Base-by-base conservation (phyloP, 257 asterid species). In the Solanum rostratum region DNA sequence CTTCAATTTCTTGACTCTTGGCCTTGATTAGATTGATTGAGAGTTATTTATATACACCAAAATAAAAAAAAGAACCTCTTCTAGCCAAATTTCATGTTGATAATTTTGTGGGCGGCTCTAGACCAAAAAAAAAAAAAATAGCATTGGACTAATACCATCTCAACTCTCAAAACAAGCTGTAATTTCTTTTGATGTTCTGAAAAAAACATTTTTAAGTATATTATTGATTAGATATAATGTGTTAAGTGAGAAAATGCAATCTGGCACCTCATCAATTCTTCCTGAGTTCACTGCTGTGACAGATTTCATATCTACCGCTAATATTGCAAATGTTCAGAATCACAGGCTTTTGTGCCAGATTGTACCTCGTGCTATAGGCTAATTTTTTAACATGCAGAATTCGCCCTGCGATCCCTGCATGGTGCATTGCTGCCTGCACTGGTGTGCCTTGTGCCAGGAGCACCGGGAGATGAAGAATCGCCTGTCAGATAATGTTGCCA, bases 361-460 rank as follows among this genome's bases (percentile, higher is more conserved):
- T 5, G 79, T 22, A 39, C 79, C 65, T 13, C 37, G 22, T 20
- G 4, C 46, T 78, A 30, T 74, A 65, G 82, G 46, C 63, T 14
- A 60, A 41, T 82, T 52, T 18, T 8, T 29, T 68, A 20, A 24
- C 54, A 20, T 90, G 90, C 94, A 96, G 99, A 95, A 96, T 89
- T 92, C 99, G 2, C 99, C 99, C 3, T 96, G 98, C 53, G 99
- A 96, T 85, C 98, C 99, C 16, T 96, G 99, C 91, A 7, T 92
- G 96, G 98, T 90, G 45, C 97, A 96, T 88, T 96, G 98, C 92
- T 96, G 99, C 92, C 66, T 92, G 93, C 99, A 95, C 88, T 95
- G 98, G 95, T 94, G 99, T 87, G 99, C 99, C 19, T 65, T 96
- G 91, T 96, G 99, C 91, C 99, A 96, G 88, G 99, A 96, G 91